Base-by-base conservation (phyloP, 192 early-diverging fungal species). In the Backusella macrospora region DNA sequence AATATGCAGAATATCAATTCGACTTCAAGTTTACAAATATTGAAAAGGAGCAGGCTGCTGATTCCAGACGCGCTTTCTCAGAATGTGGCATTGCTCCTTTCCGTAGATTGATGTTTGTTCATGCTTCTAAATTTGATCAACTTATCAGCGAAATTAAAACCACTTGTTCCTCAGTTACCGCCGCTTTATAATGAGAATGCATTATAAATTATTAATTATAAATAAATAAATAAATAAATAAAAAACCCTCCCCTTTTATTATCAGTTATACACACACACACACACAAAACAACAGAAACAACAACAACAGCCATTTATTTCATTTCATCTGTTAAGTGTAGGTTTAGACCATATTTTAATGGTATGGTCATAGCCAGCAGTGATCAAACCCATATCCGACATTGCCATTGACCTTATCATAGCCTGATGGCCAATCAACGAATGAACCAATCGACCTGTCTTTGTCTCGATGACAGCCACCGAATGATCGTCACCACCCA, bases 1-100 rank as follows among this genome's bases (percentile, higher is more conserved):
- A 89, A 81, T 90, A 90, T 80, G 90, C 92, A 0, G 79, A 86
- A 40, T 78, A 90, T 39, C 86, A 87, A 48, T 93, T 93, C 63
- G 96, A 99, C 78, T 99, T 86, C 78, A 87, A 91, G 74, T 87
- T 96, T 52, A 88, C 95, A 1, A 90, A 92, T 29, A 76, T 63
- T 62, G 80, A 82, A 23, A 76, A 87, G 34, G 82, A 87, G 68
- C 81, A 89, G 6, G 84, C 83, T 9, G 85, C 93, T 16, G 96
- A 96, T 77, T 90, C 94, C 1, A 83, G 88, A 47, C 87, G 94
- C 55, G 85, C 91, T 2, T 98, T 98, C 77, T 86, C 88, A 7
- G 95, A 98, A n/a, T 88, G 86, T 78, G 96, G 96, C 0, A 89
- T 98, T 37, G 87, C 88, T 2, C 91, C 94, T 1, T 85, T 85